phyloP scores from a whole-genome alignment of 495 filamentous ascomycete genomes.

The Penicillium simplicissimum region DNA sequence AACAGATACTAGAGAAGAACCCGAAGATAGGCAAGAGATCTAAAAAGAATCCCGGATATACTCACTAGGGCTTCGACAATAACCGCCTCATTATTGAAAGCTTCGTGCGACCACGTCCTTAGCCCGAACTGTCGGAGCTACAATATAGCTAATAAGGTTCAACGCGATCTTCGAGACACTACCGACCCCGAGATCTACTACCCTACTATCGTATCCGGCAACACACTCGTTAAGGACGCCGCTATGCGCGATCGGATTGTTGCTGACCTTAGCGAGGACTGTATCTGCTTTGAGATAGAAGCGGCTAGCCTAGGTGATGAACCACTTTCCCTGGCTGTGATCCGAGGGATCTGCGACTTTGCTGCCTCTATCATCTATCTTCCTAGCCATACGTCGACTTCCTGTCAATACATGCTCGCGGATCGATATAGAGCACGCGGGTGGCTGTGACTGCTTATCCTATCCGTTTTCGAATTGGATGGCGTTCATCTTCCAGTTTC shows the following conservation, averaged over 20 bases:
- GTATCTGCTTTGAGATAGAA: slow-evolving; percentile 6
- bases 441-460: too few relatives aligned
- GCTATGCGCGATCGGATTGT: slow-evolving; percentile 7
- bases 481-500: too few relatives aligned
- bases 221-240: slow-evolving; percentile 20
- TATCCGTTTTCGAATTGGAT: too few relatives aligned
- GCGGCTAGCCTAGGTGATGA: not conserved
- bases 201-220: slow-evolving; percentile 23
- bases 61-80: slow-evolving; percentile 15
- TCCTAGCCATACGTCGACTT: too few relatives aligned
- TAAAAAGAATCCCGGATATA: not conserved
- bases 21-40: too few relatives aligned
- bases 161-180: slow-evolving; percentile 14
- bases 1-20: too few relatives aligned
- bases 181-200: slow-evolving; percentile 20
- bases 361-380: too few relatives aligned
- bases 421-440: too few relatives aligned
- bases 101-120: slow-evolving; percentile 10
- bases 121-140: slow-evolving; percentile 13
- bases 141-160: slow-evolving; percentile 12
- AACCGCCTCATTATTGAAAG: slow-evolving; percentile 18
- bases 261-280: not conserved
- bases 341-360: slow-evolving; percentile 2
- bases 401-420: too few relatives aligned
- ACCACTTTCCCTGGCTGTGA: not conserved